These are phyloP conservation scores for Sphagnum fallax DNA, from an alignment of 228 moss, liverwort and hornwort species.

Conservation along the genomic window DNA sequence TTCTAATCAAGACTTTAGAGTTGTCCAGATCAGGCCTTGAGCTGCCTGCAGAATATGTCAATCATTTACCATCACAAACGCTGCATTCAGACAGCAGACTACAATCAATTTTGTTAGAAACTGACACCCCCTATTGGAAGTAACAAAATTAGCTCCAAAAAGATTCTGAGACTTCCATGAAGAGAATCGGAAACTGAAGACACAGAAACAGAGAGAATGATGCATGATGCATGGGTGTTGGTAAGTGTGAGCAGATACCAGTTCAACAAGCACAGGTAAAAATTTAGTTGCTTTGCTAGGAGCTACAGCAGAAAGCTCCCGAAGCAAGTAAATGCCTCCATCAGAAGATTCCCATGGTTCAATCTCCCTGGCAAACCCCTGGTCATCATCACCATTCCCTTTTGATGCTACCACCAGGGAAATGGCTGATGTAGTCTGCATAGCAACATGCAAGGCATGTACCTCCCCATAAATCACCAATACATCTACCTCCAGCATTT, in stretches of 20 bases:
- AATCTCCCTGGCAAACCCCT: slow-evolving; percentile 40
- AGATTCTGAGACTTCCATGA: no score
- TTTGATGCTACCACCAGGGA: slow-evolving; percentile 15
- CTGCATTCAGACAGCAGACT: no score
- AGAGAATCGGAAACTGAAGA: no score
- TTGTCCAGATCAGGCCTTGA: no score
- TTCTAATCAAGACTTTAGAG: no score
- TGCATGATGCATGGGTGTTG: background rate
- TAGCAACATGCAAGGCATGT: background rate
- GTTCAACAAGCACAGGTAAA: slow-evolving; percentile 40
- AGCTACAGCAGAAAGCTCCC: slow-evolving; percentile 56
- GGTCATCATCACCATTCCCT: slow-evolving; percentile 31
- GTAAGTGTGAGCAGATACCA: slow-evolving; percentile 18
- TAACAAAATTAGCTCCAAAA: no score
- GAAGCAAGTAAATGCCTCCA: slow-evolving; percentile 55
- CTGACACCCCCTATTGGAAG: no score
- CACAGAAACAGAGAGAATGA: background rate
- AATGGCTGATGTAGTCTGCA: slow-evolving; percentile 23
- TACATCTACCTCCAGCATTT: no score
- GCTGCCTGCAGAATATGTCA: no score
- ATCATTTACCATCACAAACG: no score
- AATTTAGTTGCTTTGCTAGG: slow-evolving; percentile 49
- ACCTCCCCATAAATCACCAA: no score
- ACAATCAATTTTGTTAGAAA: no score
- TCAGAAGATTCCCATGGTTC: slow-evolving; percentile 61